Evolutionary conservation across 768 basidiomycete species (phyloP), one percentile per base, ranked within the genome.

Genomic region (Mycena belliarum): DNA sequence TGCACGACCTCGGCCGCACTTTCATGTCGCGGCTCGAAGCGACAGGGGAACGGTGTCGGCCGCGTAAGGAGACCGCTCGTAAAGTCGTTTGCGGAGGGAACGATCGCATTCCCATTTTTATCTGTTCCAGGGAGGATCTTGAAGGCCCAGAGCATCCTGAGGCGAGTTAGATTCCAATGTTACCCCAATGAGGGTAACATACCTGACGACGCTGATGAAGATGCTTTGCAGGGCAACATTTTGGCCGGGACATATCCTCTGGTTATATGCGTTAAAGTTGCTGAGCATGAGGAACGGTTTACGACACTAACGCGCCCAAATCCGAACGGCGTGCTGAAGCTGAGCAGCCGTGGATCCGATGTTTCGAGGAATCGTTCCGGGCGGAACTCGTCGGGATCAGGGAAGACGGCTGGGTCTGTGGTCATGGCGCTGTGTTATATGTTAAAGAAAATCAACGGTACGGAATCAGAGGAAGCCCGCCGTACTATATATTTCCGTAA

Each of bases 391-490:
- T 57, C 55, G 2, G 48, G 48, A 24, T 44, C 48, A n/a, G 55
- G 48, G 9, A 50, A 57, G 1, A 43, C 6, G 10, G 35, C 55
- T 1, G 55, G 48, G 42, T 57, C 55, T 11, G 55, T 57, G 2
- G 48, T 57, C 55, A 57, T 57, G 8, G 55, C 55, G 15, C 55
- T 57, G n/a, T n/a, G n/a, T n/a, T n/a, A n/a, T n/a, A n/a, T n/a
- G n/a, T n/a, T n/a, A n/a, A n/a, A n/a, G n/a, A n/a, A n/a, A n/a
- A n/a, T n/a, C n/a, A n/a, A n/a, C n/a, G n/a, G n/a, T n/a, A n/a
- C n/a, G n/a, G n/a, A n/a, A n/a, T n/a, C 29, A 1, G 2, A 20
- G 24, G 18, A 4, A 45, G n/a, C n/a, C n/a, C n/a, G n/a, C n/a
- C 55, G 6, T 10, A 57, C 55, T 57, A 57, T 2, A 57, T 57